Conservation (phyloP, 2,329 filamentous ascomycete genomes). For the Diplocarpon rosae region DNA sequence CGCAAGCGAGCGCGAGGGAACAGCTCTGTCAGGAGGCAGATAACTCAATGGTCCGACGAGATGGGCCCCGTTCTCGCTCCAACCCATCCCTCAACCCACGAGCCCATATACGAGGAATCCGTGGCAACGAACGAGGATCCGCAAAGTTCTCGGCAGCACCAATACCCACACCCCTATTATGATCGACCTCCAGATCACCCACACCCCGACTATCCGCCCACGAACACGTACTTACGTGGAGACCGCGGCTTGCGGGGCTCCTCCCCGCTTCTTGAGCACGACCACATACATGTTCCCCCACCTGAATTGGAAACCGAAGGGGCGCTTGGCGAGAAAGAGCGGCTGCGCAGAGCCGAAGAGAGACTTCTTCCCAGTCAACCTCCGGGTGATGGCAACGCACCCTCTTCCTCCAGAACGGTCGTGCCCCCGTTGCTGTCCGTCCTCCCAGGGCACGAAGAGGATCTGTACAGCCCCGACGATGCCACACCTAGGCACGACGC, state of each 20-base stretch:
- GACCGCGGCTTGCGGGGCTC: constrained; percentile 5
- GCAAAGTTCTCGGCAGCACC: constrained; percentile 12
- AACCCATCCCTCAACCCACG: constrained; percentile 10
- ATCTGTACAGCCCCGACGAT: constrained; percentile 40
- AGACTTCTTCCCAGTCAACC: constrained; percentile 74
- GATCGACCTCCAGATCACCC: constrained; percentile 24
- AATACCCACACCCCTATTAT: constrained; percentile 27
- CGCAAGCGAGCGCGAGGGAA: constrained; percentile 24
- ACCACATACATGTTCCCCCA: constrained; percentile 44
- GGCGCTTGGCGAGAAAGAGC: constrained; percentile 69
- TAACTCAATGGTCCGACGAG: constrained; percentile 14
- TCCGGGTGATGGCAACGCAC: constrained; percentile 35
- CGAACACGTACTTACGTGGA: constrained; percentile 9
- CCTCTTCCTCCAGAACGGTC: constrained; percentile 30
- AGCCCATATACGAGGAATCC: constrained; percentile 18
- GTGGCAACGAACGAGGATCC: constrained; percentile 3
- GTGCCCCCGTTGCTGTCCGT: constrained; percentile 33
- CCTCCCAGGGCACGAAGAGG: constrained; percentile 33
- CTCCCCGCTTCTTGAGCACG: constrained; percentile 21
- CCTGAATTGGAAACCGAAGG: constrained; percentile 50
- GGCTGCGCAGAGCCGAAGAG: constrained; percentile 65
- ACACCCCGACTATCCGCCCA: constrained; percentile 11
- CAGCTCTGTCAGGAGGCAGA: constrained; percentile 10
- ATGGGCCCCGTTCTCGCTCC: constrained; percentile 8
- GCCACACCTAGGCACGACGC: constrained; percentile 21